Evolutionary conservation across 352 stramenopile species (phyloP).

Genomic region (Paralagenidium karlingii): DNA sequence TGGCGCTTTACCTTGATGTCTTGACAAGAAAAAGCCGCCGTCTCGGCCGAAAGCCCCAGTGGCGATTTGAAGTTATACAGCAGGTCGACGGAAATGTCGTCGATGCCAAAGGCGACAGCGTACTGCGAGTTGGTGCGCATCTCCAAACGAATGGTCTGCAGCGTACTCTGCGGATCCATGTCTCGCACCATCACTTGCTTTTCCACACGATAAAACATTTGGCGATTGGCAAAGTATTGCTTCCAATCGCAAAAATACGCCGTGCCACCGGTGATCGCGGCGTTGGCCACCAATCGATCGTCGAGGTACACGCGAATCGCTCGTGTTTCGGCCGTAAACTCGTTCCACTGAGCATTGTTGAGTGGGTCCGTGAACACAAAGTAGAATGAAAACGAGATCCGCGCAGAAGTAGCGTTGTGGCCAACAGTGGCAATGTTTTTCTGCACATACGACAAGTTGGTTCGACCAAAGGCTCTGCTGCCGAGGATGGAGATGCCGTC

Average conservation of each 20-base stretch:
- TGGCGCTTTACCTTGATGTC: conserved; percentile 29
- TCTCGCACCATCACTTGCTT: no score
- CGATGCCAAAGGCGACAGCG: conserved; percentile 43
- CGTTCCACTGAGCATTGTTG: neutral
- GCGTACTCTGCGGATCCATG: no score
- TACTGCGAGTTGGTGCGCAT: no score
- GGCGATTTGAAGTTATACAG: conserved; percentile 35
- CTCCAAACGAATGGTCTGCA: no score
- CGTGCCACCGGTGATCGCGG: no score
- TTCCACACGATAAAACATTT: no score
- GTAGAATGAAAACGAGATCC: conserved; percentile 49
- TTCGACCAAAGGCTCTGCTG: conserved; percentile 14
- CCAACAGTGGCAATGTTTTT: conserved; percentile 15
- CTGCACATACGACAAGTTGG: conserved; percentile 23
- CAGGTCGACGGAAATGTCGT: conserved; percentile 53
- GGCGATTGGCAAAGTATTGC: no score
- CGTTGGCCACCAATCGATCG: conserved; percentile 24
- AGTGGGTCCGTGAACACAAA: conserved; percentile 42
- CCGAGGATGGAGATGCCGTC: conserved; percentile 36
- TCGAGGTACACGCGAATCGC: conserved; percentile 31
- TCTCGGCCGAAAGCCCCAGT: conserved; percentile 26
- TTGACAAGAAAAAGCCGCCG: conserved; percentile 27
- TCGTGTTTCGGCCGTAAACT: conserved; percentile 12
- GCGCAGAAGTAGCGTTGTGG: conserved; percentile 20
- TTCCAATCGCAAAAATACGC: no score